Percentiles rank a stretch among this genome's conserved stretches.
Conservation (phyloP, 2,329 filamentous ascomycete genomes). For the Botryotinia globosa region DNA sequence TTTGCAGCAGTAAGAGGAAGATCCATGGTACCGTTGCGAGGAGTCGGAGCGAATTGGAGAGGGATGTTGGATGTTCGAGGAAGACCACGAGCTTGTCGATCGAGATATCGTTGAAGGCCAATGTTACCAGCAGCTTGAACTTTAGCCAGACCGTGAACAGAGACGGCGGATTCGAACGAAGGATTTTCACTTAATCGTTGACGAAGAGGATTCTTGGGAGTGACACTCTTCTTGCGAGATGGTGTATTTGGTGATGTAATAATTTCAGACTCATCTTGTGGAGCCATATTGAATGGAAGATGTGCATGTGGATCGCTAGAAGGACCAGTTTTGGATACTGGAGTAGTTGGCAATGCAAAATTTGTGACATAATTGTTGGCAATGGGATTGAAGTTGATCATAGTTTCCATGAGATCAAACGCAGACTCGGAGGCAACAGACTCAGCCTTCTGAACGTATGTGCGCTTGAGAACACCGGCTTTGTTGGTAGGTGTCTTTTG, state of each 20-base stretch:
- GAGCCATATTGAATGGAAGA: background rate
- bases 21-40: conserved; percentile 15
- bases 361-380: background rate
- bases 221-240: background rate
- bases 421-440: background rate
- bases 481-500: background rate
- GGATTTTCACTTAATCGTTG: conserved; percentile 18
- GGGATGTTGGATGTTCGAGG: conserved; percentile 1
- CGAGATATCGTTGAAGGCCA: conserved; percentile 5
- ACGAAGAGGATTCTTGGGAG: background rate
- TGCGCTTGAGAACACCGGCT: conserved; percentile 2
- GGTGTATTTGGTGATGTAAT: background rate
- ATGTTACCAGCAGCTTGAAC: background rate
- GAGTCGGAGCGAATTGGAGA: background rate
- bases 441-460: background rate
- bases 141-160: conserved; percentile 14
- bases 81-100: conserved; percentile 16
- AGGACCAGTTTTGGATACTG: background rate
- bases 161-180: conserved; percentile 12
- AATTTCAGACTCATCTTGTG: background rate
- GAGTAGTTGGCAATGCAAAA: no score
- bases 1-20: conserved; percentile 17
- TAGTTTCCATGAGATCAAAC: background rate
- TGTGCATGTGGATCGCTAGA: background rate
- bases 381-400: background rate